A percentile compares a stretch with the other conserved stretches of the same genome.
phyloP scores from a whole-genome alignment of 1,139 yeast genomes.

The Lizanozyma gosingica region DNA sequence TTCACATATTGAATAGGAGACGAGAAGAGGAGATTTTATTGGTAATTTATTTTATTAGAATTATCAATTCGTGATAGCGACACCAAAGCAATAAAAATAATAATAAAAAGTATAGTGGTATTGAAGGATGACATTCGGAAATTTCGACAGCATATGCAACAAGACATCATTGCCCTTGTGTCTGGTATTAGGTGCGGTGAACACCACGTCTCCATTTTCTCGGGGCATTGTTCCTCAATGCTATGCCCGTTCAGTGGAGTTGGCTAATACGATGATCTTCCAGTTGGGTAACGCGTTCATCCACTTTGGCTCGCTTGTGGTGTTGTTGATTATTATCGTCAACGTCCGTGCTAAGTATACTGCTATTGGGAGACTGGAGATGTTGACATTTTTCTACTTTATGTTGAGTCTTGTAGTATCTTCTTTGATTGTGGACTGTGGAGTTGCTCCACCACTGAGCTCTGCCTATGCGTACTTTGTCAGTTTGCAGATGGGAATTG shows the following conservation, averaged over 20 bases:
- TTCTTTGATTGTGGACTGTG: constrained; percentile 78
- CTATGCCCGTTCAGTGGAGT: constrained; percentile 75
- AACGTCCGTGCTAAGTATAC: constrained; percentile 79
- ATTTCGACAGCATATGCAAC: constrained; percentile 58
- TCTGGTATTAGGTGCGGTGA: constrained; percentile 43
- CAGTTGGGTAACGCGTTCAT: constrained; percentile 86
- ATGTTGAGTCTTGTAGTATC: constrained; percentile 50
- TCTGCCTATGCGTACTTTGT: constrained; percentile 72
- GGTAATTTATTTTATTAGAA: no score
- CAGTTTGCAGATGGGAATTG: constrained; percentile 66
- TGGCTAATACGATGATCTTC: constrained; percentile 87
- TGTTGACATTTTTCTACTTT: constrained; percentile 63
- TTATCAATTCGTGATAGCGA: no score
- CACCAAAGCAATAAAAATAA: no score
- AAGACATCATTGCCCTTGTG: constrained; percentile 75
- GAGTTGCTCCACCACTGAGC: constrained; percentile 85
- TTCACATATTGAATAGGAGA: no score
- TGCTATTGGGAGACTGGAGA: constrained; percentile 87
- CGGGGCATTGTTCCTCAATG: constrained; percentile 68
- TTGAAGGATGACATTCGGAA: constrained; percentile 66
- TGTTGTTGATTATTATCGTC: constrained; percentile 64
- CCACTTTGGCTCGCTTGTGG: constrained; percentile 63
- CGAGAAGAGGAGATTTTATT: no score
- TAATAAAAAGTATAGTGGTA: no score
- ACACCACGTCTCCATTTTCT: constrained; percentile 19